phyloP scores from a whole-genome alignment of 345 rosid genomes.

The Xanthoceras sorbifolium region DNA sequence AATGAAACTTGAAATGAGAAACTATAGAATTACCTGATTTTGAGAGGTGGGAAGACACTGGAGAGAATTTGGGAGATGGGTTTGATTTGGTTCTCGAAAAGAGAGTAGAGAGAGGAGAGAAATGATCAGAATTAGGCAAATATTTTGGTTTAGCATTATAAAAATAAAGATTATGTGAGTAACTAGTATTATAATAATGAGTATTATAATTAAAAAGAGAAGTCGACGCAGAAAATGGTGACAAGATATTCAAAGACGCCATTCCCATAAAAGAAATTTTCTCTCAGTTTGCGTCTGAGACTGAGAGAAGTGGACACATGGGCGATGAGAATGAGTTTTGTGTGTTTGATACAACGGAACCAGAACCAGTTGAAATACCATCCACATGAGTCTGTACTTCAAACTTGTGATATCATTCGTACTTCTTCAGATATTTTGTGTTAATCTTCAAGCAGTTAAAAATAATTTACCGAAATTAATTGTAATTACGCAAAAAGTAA shows the following conservation, averaged over 20 bases:
- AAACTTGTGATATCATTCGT: too few relatives aligned
- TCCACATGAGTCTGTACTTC: too few relatives aligned
- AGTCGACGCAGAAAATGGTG: constrained; percentile 40
- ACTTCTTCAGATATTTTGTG: too few relatives aligned
- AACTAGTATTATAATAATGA: constrained; percentile 22
- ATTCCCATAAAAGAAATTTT: constrained; percentile 28
- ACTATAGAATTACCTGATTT: constrained; percentile 39
- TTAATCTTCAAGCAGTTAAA: too few relatives aligned
- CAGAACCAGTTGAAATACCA: too few relatives aligned
- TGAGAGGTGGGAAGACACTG: constrained; percentile 35
- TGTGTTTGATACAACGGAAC: too few relatives aligned
- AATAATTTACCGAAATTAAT: too few relatives aligned
- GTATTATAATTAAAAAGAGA: background rate
- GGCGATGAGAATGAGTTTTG: background rate
- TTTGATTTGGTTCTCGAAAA: constrained; percentile 15
- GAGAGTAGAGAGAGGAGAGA: constrained; percentile 18
- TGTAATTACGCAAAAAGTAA: too few relatives aligned
- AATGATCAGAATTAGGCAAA: constrained; percentile 13
- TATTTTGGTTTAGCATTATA: background rate
- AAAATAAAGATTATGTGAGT: constrained; percentile 1
- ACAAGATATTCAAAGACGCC: constrained; percentile 44
- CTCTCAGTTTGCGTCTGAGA: background rate
- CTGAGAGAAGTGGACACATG: background rate
- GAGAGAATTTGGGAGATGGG: constrained; percentile 28
- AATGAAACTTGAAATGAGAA: background rate